These are phyloP conservation scores for Diophrys sp. DNA, from an alignment of 73 alveolate genomes.

Conservation along the genomic window DNA sequence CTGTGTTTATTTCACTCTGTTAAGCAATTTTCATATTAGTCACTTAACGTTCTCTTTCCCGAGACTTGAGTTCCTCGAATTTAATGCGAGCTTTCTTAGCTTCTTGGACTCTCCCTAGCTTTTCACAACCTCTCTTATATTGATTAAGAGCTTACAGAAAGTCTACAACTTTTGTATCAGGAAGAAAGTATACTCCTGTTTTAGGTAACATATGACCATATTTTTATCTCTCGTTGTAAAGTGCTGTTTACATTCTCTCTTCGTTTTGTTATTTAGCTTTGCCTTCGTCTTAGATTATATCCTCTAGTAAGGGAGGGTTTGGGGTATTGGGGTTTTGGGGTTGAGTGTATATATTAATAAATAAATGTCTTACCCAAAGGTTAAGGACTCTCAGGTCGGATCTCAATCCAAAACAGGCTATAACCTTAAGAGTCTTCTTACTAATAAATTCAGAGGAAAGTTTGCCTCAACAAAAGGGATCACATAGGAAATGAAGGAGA, in stretches of 20 bases:
- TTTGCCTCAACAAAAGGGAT: no score
- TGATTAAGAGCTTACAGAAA: slow-evolving; percentile 19
- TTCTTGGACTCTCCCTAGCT: slow-evolving; percentile 16
- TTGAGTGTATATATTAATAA: no score
- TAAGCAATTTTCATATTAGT: slow-evolving; percentile 35
- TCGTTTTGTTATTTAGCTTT: not conserved
- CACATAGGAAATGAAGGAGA: no score
- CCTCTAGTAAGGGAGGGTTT: not conserved
- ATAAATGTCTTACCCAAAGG: no score
- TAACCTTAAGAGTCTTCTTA: no score
- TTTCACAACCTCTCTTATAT: slow-evolving; percentile 24
- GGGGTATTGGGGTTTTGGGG: slow-evolving; percentile 4
- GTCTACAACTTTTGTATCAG: slow-evolving; percentile 63
- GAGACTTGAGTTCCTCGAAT: slow-evolving; percentile 14
- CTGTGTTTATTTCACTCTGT: slow-evolving; percentile 26
- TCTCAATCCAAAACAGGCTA: no score
- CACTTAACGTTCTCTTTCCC: slow-evolving; percentile 18
- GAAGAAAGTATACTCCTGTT: slow-evolving; percentile 64
- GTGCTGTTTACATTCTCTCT: not conserved
- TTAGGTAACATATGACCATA: slow-evolving; percentile 56
- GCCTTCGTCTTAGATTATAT: not conserved
- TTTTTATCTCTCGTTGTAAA: slow-evolving; percentile 40
- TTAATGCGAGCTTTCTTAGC: slow-evolving; percentile 21
- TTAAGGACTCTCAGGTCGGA: no score
- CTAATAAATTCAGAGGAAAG: no score